Percentiles rank a stretch among this genome's conserved stretches.
Evolutionary conservation across 352 stramenopile genomes (phyloP).

Genomic region (Phytophthora kernoviae): DNA sequence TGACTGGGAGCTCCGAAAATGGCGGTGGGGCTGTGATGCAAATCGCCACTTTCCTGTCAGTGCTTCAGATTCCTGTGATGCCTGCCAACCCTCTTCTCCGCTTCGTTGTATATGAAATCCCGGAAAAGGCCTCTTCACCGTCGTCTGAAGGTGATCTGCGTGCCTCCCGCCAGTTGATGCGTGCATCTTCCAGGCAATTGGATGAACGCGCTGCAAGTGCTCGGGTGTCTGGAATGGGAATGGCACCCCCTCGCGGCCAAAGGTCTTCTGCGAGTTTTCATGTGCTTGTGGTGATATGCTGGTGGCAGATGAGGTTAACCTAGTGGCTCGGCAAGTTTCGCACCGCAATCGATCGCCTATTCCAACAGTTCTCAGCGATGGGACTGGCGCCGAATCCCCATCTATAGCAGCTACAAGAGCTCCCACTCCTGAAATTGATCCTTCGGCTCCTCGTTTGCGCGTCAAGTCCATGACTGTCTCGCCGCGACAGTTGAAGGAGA

Average conservation of each 20-base stretch:
- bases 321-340: conserved; percentile 62
- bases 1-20: conserved; percentile 37
- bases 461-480: conserved; percentile 81
- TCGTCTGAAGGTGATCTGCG: conserved; percentile 21
- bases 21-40: conserved; percentile 39
- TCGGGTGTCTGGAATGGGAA: conserved; percentile 63
- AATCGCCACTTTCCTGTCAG: conserved; percentile 77
- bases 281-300: conserved; percentile 67
- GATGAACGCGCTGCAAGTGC: conserved; percentile 59
- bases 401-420: conserved; percentile 16
- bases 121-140: conserved; percentile 43
- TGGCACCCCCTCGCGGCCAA: conserved; percentile 59
- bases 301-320: conserved; percentile 55
- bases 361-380: conserved; percentile 36
- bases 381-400: conserved; percentile 32
- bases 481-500: conserved; percentile 73
- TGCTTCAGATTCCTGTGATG: conserved; percentile 78
- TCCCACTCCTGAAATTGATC: conserved; percentile 24
- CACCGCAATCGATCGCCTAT: conserved; percentile 40
- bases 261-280: conserved; percentile 85
- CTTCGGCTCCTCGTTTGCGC: conserved; percentile 47
- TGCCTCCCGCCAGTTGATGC: conserved; percentile 33
- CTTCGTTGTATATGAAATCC: conserved; percentile 86
- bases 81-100: conserved; percentile 65
- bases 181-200: conserved; percentile 55